Evolutionary conservation across 441 rosid genomes (phyloP).

Genomic region (Metrosideros polymorpha): DNA sequence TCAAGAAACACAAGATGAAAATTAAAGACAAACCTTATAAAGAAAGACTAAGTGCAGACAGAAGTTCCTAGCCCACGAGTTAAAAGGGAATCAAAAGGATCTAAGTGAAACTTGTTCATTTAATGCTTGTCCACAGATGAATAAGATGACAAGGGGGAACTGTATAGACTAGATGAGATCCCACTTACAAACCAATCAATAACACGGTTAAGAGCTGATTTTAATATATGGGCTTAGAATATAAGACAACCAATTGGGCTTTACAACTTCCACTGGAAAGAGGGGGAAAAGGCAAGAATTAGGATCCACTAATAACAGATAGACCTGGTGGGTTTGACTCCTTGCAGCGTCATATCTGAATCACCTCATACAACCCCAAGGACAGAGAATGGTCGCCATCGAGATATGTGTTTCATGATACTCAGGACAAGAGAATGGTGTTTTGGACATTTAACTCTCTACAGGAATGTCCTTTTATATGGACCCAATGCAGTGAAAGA

Average conservation of each 20-base stretch:
- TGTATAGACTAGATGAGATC: background rate
- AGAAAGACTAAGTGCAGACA: background rate
- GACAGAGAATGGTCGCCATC: background rate
- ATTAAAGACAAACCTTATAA: background rate
- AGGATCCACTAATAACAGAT: background rate
- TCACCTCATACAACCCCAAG: background rate
- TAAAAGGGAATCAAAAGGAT: background rate
- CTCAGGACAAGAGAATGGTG: background rate
- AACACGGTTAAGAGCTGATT: background rate
- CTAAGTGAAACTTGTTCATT: background rate
- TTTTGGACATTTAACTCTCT: background rate
- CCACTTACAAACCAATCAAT: background rate
- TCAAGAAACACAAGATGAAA: background rate
- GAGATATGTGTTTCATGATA: background rate
- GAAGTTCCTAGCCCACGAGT: background rate
- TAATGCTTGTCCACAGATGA: background rate
- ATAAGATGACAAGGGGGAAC: background rate
- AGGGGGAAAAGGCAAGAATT: background rate
- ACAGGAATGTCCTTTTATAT: background rate
- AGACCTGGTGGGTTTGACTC: background rate
- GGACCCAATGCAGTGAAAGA: background rate
- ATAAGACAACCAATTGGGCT: background rate
- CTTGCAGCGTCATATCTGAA: background rate
- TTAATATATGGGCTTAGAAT: background rate
- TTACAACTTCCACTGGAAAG: background rate